Evolutionary conservation across 257 asterid genomes (phyloP).

Genomic region (Capsicum pubescens): DNA sequence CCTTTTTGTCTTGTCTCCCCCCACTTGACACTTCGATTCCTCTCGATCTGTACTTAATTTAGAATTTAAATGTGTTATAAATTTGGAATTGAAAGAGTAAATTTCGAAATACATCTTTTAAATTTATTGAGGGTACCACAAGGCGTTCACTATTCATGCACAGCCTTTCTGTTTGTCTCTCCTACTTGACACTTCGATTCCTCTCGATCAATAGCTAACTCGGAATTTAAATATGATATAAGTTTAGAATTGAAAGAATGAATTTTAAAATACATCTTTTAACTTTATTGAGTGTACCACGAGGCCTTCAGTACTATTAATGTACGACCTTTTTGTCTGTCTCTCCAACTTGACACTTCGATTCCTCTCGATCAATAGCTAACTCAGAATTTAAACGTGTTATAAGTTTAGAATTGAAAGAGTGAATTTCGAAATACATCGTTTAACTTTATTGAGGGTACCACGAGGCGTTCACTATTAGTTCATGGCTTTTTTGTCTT

Average conservation of each 20-base stretch:
- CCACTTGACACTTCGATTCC: background rate
- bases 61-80: background rate
- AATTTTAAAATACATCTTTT: background rate
- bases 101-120: too few relatives aligned
- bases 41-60: too few relatives aligned
- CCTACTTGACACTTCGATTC: background rate
- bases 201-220: background rate
- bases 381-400: background rate
- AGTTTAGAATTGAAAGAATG: background rate
- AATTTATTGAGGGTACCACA: too few relatives aligned
- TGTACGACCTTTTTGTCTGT: background rate
- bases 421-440: background rate
- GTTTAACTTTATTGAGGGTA: background rate
- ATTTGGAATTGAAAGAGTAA: too few relatives aligned
- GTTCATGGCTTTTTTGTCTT: background rate
- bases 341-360: background rate
- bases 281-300: background rate
- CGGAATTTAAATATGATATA: background rate
- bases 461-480: background rate
- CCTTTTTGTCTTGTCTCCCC: conserved; percentile 19
- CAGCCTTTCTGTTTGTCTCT: background rate
- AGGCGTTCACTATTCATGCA: conserved; percentile 22
- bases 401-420: background rate
- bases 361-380: background rate
- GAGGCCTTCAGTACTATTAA: conserved; percentile 22